These are phyloP conservation scores for Lepidium africanum DNA, from an alignment of 345 rosid genomes.

Conservation along the genomic window DNA sequence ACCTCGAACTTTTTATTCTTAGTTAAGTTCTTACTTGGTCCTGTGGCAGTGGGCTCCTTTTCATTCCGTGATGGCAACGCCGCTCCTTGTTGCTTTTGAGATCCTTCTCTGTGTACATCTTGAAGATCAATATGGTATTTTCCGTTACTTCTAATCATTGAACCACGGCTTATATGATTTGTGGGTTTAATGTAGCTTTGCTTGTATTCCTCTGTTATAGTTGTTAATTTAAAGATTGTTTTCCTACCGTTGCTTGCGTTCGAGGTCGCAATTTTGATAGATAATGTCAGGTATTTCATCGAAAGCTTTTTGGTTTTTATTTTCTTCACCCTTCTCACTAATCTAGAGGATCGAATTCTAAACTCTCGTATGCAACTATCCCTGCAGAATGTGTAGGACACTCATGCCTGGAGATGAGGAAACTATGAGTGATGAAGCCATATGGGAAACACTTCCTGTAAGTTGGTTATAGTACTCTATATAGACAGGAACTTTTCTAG, in stretches of 20 bases:
- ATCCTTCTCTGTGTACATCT: conserved; percentile 74
- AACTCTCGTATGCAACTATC: background rate
- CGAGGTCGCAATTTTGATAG: conserved; percentile 63
- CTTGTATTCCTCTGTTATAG: conserved; percentile 40
- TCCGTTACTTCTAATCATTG: background rate
- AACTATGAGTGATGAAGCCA: conserved; percentile 85
- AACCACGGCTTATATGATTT: background rate
- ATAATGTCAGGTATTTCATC: conserved; percentile 72
- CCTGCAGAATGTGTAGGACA: conserved; percentile 76
- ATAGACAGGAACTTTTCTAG: background rate
- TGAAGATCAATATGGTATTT: conserved; percentile 52
- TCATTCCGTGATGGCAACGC: conserved; percentile 68
- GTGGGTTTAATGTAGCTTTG: conserved; percentile 3
- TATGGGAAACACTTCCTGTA: conserved; percentile 97
- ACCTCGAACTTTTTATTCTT: background rate
- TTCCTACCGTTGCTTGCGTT: conserved; percentile 71
- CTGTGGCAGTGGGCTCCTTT: conserved; percentile 88
- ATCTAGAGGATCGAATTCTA: background rate
- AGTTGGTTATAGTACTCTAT: conserved; percentile 25
- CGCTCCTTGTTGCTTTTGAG: conserved; percentile 81
- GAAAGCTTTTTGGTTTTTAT: background rate
- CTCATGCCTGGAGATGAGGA: conserved; percentile 96
- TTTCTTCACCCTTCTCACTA: background rate
- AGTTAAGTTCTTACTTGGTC: background rate
- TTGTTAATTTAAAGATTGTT: conserved; percentile 69